Percentiles rank a stretch among this genome's conserved stretches.
phyloP scores from a whole-genome alignment of 176 grass and related monocot species.

The Puya raimondii region DNA sequence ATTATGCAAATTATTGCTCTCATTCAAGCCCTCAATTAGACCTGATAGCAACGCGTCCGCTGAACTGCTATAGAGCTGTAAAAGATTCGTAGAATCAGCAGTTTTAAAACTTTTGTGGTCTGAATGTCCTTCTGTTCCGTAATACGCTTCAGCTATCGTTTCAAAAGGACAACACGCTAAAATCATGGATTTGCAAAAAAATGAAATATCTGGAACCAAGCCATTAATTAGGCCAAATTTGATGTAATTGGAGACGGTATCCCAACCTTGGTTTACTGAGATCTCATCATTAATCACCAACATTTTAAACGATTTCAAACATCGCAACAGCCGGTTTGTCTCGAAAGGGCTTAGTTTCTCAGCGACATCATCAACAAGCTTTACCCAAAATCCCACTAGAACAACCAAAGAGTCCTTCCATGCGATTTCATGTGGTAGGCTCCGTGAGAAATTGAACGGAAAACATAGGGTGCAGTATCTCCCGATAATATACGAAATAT shows the following conservation, averaged over 20 bases:
- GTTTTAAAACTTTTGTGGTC: conserved; percentile 20
- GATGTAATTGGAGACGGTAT: conserved; percentile 52
- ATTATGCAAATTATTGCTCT: conserved; percentile 37
- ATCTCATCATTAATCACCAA: conserved; percentile 53
- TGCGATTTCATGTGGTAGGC: conserved; percentile 45
- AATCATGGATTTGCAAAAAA: conserved; percentile 74
- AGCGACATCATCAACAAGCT: conserved; percentile 48
- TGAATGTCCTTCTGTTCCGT: conserved; percentile 36
- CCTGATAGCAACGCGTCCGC: conserved; percentile 36
- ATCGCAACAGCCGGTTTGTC: conserved; percentile 37
- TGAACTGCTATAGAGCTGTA: conserved; percentile 53
- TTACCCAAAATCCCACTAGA: conserved; percentile 69
- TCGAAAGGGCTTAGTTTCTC: conserved; percentile 29
- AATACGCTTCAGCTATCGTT: conserved; percentile 52
- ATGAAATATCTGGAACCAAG: conserved; percentile 37
- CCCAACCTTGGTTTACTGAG: conserved; percentile 72
- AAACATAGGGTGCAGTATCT: conserved; percentile 73
- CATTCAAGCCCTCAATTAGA: conserved; percentile 31
- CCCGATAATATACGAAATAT: conserved; percentile 51
- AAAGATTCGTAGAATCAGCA: conserved; percentile 40
- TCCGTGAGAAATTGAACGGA: conserved; percentile 49
- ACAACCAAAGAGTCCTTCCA: conserved; percentile 57
- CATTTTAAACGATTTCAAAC: conserved; percentile 57
- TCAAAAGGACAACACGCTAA: conserved; percentile 66
- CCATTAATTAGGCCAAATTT: conserved; percentile 41